A percentile compares a stretch with the other conserved stretches of the same genome.
Conservation (phyloP, 1,284 basidiomycete species). For the Heterobasidion occidentale region DNA sequence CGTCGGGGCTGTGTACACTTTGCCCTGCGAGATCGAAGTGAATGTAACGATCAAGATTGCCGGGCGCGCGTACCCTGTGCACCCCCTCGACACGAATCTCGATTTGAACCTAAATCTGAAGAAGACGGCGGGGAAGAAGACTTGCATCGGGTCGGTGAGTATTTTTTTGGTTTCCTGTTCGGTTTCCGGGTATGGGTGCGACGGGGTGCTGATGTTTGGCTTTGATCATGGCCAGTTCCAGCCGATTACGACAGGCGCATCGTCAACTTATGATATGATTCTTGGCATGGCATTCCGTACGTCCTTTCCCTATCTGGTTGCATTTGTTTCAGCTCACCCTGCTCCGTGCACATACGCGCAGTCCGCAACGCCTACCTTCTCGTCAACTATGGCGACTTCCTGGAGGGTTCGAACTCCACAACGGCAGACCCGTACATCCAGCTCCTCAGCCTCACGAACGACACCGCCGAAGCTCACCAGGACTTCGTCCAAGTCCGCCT, state of each 20-base stretch:
- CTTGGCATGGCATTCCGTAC: conserved; percentile 74
- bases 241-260: conserved; percentile 69
- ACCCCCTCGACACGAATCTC: conserved; percentile 66
- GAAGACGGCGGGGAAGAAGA: conserved; percentile 47
- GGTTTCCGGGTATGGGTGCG: not conserved
- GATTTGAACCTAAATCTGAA: conserved; percentile 41
- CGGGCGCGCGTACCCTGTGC: conserved; percentile 57
- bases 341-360: conserved; percentile 18
- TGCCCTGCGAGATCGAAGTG: conserved; percentile 66
- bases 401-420: conserved; percentile 9
- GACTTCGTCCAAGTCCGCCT: conserved; percentile 37
- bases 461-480: conserved; percentile 9
- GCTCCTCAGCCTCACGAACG: conserved; percentile 15
- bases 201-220: not conserved
- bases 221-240: conserved; percentile 45
- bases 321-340: not conserved
- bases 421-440: conserved; percentile 16
- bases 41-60: conserved; percentile 68
- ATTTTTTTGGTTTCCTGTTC: not conserved
- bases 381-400: conserved; percentile 19
- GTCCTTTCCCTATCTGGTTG: conserved; percentile 16
- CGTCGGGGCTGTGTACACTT: conserved; percentile 53
- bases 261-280: conserved; percentile 71
- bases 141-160: conserved; percentile 64
- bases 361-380: conserved; percentile 51